Evolutionary conservation across 192 early-diverging fungal species (phyloP), one percentile per base, ranked within the genome.

Genomic region (Coemansia asiatica): DNA sequence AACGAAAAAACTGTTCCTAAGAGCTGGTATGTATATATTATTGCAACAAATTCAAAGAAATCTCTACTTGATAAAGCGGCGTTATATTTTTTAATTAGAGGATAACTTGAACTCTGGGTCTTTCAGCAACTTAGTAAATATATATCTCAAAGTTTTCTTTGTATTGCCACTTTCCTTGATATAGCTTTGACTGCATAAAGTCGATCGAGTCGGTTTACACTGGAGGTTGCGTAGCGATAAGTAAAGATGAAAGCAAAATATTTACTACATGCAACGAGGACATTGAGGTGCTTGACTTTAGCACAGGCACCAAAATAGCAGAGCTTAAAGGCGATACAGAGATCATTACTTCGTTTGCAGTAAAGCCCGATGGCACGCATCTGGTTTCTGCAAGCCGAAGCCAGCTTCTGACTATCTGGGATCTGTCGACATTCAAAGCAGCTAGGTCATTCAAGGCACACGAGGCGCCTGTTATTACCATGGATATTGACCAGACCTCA

Each of bases 161-260:
- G 23, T 49, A 49, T 22, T 49, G 23, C n/a, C 48, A 49, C 19
- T 9, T 21, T 5, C 3, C 19, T 0, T 5, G 7, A 12, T 60
- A 47, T 80, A 93, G 92, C 75, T 91, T 89, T 85, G 88, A 89
- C 53, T 83, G 85, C 40, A 82, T 86, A 54, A 85, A 84, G 75
- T 89, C 89, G 15, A 92, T 95, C 70, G 92, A 94, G 74, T 91
- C 92, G 15, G 87, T 95, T 36, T 97, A 94, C 69, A 94, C 93
- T 18, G 95, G 95, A 63, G 95, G 95, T 22, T 88, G 93, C 64
- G 90, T 89, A 35, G 87, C 68, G 54, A 73, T 91, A 35, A 83
- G 88, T 49, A 50, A 79, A 25, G 89, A 93, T 64, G 90, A 89
- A 64, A 70, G 81, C 55, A 83, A 66, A 56, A 75, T 97, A 38